Percentiles rank a stretch among this genome's conserved stretches.
Conservation (phyloP, 306 rosid species). For the Vigna angularis region DNA sequence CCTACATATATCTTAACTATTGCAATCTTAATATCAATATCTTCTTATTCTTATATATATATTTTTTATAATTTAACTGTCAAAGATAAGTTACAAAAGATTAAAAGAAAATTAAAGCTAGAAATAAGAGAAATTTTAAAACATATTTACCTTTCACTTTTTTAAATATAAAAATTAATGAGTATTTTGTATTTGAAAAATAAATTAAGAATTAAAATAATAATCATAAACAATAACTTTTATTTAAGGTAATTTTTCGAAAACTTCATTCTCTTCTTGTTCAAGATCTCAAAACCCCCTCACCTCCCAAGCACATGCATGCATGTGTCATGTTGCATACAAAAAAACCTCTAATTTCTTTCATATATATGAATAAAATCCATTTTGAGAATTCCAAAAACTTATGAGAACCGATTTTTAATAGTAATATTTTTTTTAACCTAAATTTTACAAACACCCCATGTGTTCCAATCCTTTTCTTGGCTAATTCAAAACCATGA, state of each 20-base stretch:
- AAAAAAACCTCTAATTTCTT: slow-evolving; percentile 21
- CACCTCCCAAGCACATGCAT: slow-evolving; percentile 10
- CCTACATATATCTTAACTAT: not conserved
- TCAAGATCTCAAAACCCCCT: slow-evolving; percentile 42
- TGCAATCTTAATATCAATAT: not conserved
- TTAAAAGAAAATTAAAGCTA: too few relatives aligned
- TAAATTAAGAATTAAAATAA: too few relatives aligned
- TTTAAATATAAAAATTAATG: too few relatives aligned
- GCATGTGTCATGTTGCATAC: slow-evolving; percentile 4
- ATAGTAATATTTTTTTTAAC: slow-evolving; percentile 21
- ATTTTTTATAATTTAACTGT: not conserved
- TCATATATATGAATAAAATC: slow-evolving; percentile 39
- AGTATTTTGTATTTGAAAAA: too few relatives aligned
- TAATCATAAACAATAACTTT: too few relatives aligned
- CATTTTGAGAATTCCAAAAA: slow-evolving; percentile 26
- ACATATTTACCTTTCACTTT: too few relatives aligned
- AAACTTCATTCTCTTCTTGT: not conserved
- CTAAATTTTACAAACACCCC: slow-evolving; percentile 39
- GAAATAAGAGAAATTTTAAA: too few relatives aligned
- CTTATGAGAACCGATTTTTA: slow-evolving; percentile 26
- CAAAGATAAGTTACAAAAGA: too few relatives aligned
- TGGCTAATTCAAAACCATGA: slow-evolving; percentile 33
- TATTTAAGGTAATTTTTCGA: too few relatives aligned
- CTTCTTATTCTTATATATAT: too few relatives aligned
- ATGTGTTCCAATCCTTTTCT: slow-evolving; percentile 41